These are phyloP conservation scores for Suillus cothurnatus DNA, from an alignment of 768 basidiomycete species.

Conservation along the genomic window DNA sequence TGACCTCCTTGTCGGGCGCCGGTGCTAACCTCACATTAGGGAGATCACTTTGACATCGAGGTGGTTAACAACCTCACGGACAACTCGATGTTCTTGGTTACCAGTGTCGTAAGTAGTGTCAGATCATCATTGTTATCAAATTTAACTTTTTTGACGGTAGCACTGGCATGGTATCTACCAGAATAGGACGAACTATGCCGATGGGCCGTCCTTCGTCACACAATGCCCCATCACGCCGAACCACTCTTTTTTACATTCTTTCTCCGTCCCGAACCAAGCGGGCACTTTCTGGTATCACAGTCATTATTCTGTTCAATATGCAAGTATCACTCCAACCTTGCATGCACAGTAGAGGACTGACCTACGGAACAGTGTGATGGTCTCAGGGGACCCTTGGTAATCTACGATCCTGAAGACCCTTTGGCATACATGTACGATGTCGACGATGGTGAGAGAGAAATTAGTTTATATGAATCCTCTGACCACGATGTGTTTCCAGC, in stretches of 20 bases:
- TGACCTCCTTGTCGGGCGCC: not conserved
- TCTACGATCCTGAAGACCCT: constrained; percentile 13
- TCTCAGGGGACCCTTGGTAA: constrained; percentile 33
- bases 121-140: not conserved
- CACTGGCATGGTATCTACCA: constrained; percentile 61
- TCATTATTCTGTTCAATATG: constrained; percentile 41
- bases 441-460: constrained; percentile 13
- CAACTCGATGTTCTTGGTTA: constrained; percentile 47
- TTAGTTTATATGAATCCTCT: not conserved
- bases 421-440: not conserved
- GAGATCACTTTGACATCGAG: constrained; percentile 43
- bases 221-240: constrained; percentile 23
- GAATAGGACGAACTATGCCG: constrained; percentile 30
- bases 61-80: constrained; percentile 49
- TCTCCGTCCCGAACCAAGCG: constrained; percentile 23
- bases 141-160: constrained; percentile 25
- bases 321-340: constrained; percentile 3
- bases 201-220: not conserved
- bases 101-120: constrained; percentile 46
- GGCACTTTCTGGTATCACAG: constrained; percentile 40
- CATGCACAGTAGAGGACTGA: not conserved
- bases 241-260: constrained; percentile 23
- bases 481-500: constrained; percentile 16
- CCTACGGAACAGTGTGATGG: constrained; percentile 21
- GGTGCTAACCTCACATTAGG: constrained; percentile 25